A percentile compares a stretch with the other conserved stretches of the same genome.
Evolutionary conservation across 1,284 basidiomycete species (phyloP).

Genomic region (Golubevia sp.): DNA sequence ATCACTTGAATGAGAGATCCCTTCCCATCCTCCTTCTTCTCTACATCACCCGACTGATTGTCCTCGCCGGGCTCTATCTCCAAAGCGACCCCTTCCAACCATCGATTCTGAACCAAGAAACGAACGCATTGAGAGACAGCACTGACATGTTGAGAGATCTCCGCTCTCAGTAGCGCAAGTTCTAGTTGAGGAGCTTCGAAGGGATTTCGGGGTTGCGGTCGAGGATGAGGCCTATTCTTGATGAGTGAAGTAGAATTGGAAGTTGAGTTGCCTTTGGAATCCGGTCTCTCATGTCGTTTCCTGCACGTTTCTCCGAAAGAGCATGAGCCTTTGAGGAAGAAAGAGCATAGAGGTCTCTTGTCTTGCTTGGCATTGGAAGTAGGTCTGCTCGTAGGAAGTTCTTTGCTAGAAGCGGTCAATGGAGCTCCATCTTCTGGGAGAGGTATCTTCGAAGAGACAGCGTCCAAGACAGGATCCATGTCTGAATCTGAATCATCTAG

Average conservation of each 20-base stretch:
- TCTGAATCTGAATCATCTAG: background rate
- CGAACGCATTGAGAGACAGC: constrained; percentile 50
- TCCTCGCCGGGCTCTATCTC: background rate
- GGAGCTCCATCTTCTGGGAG: background rate
- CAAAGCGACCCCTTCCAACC: constrained; percentile 44
- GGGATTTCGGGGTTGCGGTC: constrained; percentile 40
- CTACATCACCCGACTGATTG: constrained; percentile 31
- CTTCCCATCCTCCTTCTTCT: constrained; percentile 29
- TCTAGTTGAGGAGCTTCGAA: constrained; percentile 51
- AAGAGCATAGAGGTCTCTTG: constrained; percentile 24
- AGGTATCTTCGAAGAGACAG: background rate
- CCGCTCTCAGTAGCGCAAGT: constrained; percentile 44
- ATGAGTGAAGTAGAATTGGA: background rate
- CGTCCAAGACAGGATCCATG: background rate
- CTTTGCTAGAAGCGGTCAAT: background rate
- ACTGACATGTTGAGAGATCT: constrained; percentile 54
- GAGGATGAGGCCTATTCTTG: constrained; percentile 27
- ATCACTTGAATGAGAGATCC: constrained; percentile 19
- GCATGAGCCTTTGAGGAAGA: constrained; percentile 38
- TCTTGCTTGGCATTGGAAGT: constrained; percentile 4
- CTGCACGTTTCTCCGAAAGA: constrained; percentile 36
- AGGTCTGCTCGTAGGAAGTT: background rate
- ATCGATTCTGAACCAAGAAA: constrained; percentile 55
- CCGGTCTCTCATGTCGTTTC: constrained; percentile 23
- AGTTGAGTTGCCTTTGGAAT: background rate